Percentiles rank a stretch among this genome's conserved stretches.
Conservation (phyloP, 2,329 filamentous ascomycete species). For the Diaporthe helianthi region DNA sequence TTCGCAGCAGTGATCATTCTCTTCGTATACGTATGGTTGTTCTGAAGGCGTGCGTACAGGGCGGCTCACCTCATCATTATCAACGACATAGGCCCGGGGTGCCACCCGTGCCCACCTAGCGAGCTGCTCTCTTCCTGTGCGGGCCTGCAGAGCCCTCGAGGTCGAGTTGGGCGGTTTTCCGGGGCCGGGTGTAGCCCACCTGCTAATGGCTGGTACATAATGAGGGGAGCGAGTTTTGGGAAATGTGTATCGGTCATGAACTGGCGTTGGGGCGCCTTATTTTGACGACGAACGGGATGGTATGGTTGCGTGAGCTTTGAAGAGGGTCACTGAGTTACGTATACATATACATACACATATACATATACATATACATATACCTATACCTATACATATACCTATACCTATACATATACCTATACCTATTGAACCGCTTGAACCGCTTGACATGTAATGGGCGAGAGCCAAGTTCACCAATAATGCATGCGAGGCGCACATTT, state of each 20-base stretch:
- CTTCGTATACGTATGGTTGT: slow-evolving; percentile 94
- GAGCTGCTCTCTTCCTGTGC: neutral
- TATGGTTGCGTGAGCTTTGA: slow-evolving; percentile 13
- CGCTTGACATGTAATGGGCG: neutral
- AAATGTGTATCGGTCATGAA: slow-evolving; percentile 19
- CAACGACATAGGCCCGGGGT: neutral
- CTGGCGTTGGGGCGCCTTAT: slow-evolving; percentile 30
- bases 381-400: neutral
- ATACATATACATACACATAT: no score
- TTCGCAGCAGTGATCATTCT: slow-evolving; percentile 82
- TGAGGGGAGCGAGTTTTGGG: slow-evolving; percentile 1
- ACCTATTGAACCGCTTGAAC: slow-evolving; percentile 8
- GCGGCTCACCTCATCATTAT: neutral
- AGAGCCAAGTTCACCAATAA: slow-evolving; percentile 26
- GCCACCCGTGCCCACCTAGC: neutral
- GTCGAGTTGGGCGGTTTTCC: neutral
- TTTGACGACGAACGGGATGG: neutral
- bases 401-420: neutral
- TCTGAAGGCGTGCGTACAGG: slow-evolving; percentile 53
- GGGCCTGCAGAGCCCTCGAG: neutral
- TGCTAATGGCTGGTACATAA: slow-evolving; percentile 15
- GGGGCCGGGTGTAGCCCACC: neutral
- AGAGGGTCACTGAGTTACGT: neutral
- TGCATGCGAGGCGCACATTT: slow-evolving; percentile 27
- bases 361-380: neutral